Base-by-base conservation (phyloP, 1,284 basidiomycete species). In the Fomitopsis schrenkii region DNA sequence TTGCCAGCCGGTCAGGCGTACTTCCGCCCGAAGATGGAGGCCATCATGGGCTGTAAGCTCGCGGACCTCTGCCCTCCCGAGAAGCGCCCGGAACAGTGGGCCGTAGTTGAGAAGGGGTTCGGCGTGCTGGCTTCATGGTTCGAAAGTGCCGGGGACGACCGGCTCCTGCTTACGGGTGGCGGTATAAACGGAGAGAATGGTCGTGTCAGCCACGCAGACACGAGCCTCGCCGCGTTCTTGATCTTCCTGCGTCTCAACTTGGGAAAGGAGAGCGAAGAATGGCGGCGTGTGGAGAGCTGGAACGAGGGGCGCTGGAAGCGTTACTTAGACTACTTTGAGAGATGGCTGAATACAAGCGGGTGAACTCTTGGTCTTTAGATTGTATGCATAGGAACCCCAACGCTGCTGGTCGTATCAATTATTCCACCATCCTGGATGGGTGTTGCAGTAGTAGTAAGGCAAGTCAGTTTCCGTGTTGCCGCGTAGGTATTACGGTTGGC, bases 11-110 rank as follows among this genome's bases (percentile, higher is more conserved):
- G 68, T 60, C 38, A 56, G 42, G 62, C 36, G 55, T 70, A 64
- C 61, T 70, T 71, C 69, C 64, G 67, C 10, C 10, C n/a, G 41
- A 67, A 69, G 54, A 58, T 69, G 8, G 71, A 70, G 61, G 48
- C 10, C 30, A 28, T 17, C 30, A 55, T 64, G 19, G 59, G 59
- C 12, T 35, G 41, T 19, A 60, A 58, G 60, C 50, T 74, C 17
- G 70, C 71, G 57, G 67, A 67, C 2, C 9, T 64, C 35, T 22
- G 52, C 30, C 61, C 67, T 40, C 65, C 67, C 7, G 38, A 28
- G 15, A 62, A 63, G 15, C 63, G 59, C 12, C 62, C 64, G 48
- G 58, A 60, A 54, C 28, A 57, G n/a, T 69, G 67, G 68, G 40
- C 56, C 26, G 59, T 52, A 17, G 9, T 67, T 5, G 55, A 63